Percentiles rank a stretch among this genome's conserved stretches.
These are phyloP conservation scores for Jaenimonas drosophilae DNA, from an alignment of 208 protist genomes.

Conservation along the genomic window DNA sequence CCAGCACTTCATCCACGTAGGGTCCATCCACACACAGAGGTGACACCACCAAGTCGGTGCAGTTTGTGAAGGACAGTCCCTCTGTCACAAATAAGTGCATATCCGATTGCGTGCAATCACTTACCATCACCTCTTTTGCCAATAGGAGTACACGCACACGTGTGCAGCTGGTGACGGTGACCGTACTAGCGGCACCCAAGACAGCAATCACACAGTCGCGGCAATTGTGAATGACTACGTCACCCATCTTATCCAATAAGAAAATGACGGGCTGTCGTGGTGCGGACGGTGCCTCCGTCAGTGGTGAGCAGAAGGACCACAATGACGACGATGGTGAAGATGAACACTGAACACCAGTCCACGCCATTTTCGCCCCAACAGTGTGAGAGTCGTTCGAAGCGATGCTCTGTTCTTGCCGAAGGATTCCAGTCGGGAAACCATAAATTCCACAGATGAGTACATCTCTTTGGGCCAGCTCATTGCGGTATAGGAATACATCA, in stretches of 20 bases:
- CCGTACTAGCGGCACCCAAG: constrained; percentile 27
- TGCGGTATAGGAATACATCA: constrained; percentile 34
- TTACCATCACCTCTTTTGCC: constrained; percentile 31
- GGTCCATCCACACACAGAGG: constrained; percentile 5
- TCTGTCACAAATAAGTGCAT: constrained; percentile 46
- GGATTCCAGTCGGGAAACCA: too few relatives aligned
- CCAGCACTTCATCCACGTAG: neutral
- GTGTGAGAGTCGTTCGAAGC: too few relatives aligned
- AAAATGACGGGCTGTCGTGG: constrained; percentile 24
- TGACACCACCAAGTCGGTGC: constrained; percentile 14
- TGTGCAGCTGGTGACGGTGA: constrained; percentile 41
- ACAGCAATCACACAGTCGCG: constrained; percentile 64
- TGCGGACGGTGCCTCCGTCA: too few relatives aligned
- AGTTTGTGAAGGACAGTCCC: constrained; percentile 20
- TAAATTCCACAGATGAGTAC: constrained; percentile 41
- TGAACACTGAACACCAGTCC: too few relatives aligned
- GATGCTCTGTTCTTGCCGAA: too few relatives aligned
- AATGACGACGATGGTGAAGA: too few relatives aligned
- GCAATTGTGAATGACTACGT: constrained; percentile 54
- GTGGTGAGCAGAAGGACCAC: too few relatives aligned
- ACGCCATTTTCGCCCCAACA: too few relatives aligned
- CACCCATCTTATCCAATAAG: constrained; percentile 51
- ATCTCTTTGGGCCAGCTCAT: constrained; percentile 41
- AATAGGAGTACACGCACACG: constrained; percentile 37
- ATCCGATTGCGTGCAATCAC: constrained; percentile 25